Evolutionary conservation across 371 early-diverging fungal genomes (phyloP), one percentile per base, ranked within the genome.

Genomic region (Capillidium heterosporum): DNA sequence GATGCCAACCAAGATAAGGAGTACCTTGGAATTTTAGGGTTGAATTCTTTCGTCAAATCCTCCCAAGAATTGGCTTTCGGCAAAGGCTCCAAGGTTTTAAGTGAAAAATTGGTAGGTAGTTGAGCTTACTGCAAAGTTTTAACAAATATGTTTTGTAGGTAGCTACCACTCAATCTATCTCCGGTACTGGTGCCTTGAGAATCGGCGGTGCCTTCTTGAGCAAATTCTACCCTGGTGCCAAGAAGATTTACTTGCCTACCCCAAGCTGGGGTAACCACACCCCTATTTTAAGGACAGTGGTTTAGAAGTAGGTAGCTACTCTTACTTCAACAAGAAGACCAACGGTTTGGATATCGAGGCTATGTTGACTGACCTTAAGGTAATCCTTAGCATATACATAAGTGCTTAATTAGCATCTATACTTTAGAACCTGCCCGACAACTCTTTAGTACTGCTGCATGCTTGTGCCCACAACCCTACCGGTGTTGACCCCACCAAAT

Each of bases 391-490:
- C 23, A 7, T 4, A 32, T 21, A 39, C 2, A n/a, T 7, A 26
- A 23, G 17, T 47, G 10, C 7, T 26, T 51, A 27, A 24, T 35
- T 32, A 8, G 21, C 42, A 40, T 17, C 15, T 28, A 17, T 31
- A 28, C 28, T 62, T 32, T 24, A 59, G 63, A 85, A 76, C 81
- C 73, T 57, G 76, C 87, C 52, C 91, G 73, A 79, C 69, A 87
- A 86, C 62, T 90, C 94, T 48, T 71, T 95, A 58, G 78, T 95
- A 56, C 74, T 98, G 56, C 75, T 98, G 56, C 98, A 98, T 68
- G 96, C 95, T 43, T 98, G 98, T 70, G 98, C 96, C 26, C 98
- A 98, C 74, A 98, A 98, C 79, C 98, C 98, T 27, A 95, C 96
- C 23, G 96, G 98, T 67, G 95, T 95, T 40, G 98, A 98, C 68